phyloP scores from a whole-genome alignment of 805 yeast species.

The Wickerhamiella parazyma region DNA sequence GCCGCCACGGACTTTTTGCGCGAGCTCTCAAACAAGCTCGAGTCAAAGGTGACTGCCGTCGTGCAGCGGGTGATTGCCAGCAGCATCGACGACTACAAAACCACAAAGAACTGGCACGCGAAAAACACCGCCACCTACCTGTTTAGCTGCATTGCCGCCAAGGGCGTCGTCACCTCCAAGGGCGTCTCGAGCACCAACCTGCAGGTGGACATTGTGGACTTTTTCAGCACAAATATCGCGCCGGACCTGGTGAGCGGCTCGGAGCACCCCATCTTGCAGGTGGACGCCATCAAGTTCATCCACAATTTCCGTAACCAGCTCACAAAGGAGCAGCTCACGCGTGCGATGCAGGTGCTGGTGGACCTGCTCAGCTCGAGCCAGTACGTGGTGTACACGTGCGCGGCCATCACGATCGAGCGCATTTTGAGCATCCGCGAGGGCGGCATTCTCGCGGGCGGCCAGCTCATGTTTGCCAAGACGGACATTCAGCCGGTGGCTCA shows the following conservation, averaged over 20 bases:
- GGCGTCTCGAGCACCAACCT: slow-evolving; percentile 83
- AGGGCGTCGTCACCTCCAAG: slow-evolving; percentile 71
- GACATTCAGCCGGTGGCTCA: slow-evolving; percentile 54
- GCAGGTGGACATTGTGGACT: slow-evolving; percentile 71
- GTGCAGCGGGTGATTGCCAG: slow-evolving; percentile 59
- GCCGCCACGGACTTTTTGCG: slow-evolving; percentile 86
- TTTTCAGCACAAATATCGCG: slow-evolving; percentile 70
- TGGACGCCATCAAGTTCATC: slow-evolving; percentile 86
- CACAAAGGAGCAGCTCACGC: slow-evolving; percentile 66
- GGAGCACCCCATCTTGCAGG: slow-evolving; percentile 65
- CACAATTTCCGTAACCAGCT: slow-evolving; percentile 85
- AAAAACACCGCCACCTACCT: slow-evolving; percentile 80
- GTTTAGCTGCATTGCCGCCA: slow-evolving; percentile 80
- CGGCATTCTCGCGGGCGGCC: slow-evolving; percentile 21
- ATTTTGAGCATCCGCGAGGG: slow-evolving; percentile 59
- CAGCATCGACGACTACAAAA: slow-evolving; percentile 42
- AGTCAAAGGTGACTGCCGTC: slow-evolving; percentile 56
- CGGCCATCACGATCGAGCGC: slow-evolving; percentile 86
- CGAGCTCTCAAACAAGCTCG: slow-evolving; percentile 69
- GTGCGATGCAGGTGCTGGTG: slow-evolving; percentile 67
- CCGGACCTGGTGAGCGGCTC: slow-evolving; percentile 48
- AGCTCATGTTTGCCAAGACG: slow-evolving; percentile 50
- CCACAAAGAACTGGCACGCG: slow-evolving; percentile 54
- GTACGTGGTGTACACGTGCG: slow-evolving; percentile 81
- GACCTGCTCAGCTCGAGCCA: slow-evolving; percentile 50